phyloP scores from a whole-genome alignment of 805 yeast species.

The Monosporozyma yasuniensis region DNA sequence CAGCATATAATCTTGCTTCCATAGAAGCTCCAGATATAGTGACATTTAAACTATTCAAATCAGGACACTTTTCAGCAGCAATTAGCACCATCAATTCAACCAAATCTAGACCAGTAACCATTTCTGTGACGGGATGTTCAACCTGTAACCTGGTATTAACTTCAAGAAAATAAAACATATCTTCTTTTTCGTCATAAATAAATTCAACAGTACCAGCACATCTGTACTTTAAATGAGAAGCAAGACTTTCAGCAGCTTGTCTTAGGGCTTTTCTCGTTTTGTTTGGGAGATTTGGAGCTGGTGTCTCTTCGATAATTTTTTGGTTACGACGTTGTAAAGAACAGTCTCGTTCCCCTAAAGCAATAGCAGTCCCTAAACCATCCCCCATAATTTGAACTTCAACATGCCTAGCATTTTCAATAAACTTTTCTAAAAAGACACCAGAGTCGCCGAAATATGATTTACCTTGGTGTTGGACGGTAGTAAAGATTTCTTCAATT shows the following conservation, averaged over 20 bases:
- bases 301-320: conserved; percentile 93
- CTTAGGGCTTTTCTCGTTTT: conserved; percentile 66
- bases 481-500: conserved; percentile 73
- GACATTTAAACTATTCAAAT: conserved; percentile 47
- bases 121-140: conserved; percentile 95
- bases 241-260: conserved; percentile 77
- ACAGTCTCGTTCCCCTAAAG: conserved; percentile 95
- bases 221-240: conserved; percentile 75
- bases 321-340: conserved; percentile 96
- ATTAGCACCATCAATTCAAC: conserved; percentile 95
- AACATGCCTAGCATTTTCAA: conserved; percentile 91
- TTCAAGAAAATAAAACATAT: conserved; percentile 89
- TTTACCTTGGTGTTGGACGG: conserved; percentile 90
- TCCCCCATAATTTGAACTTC: conserved; percentile 96
- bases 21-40: conserved; percentile 77
- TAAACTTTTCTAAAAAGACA: conserved; percentile 89
- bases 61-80: conserved; percentile 86
- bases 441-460: conserved; percentile 93
- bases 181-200: conserved; percentile 77
- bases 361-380: conserved; percentile 86
- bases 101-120: conserved; percentile 87
- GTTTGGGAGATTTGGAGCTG: conserved; percentile 89
- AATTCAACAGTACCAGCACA: conserved; percentile 98
- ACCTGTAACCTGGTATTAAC: conserved; percentile 96
- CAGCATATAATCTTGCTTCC: conserved; percentile 96